phyloP scores from a whole-genome alignment of 345 rosid genomes.

The Gossypium anomalum region DNA sequence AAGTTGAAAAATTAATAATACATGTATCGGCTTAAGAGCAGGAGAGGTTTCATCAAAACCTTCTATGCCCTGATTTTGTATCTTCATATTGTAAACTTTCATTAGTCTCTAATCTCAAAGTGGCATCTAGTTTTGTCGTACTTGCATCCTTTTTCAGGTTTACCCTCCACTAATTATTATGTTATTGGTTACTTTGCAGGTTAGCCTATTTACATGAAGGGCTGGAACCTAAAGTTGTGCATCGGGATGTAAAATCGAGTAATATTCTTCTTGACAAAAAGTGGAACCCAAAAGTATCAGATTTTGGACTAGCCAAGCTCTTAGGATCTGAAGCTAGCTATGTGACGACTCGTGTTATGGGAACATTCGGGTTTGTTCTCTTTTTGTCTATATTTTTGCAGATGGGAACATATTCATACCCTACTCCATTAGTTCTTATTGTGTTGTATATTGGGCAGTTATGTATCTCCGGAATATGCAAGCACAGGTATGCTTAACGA shows the following conservation, averaged over 20 bases:
- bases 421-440: neutral
- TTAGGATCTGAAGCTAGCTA: conserved; percentile 82
- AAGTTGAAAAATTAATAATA: too few relatives aligned
- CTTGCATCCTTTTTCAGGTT: too few relatives aligned
- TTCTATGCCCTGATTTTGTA: too few relatives aligned
- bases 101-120: too few relatives aligned
- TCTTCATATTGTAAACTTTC: too few relatives aligned
- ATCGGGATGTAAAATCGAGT: conserved; percentile 90
- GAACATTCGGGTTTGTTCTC: conserved; percentile 75
- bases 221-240: conserved; percentile 92
- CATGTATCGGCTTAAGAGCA: too few relatives aligned
- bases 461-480: conserved; percentile 95
- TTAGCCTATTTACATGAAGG: conserved; percentile 91
- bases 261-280: conserved; percentile 75
- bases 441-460: conserved; percentile 30
- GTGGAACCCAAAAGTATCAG: conserved; percentile 86
- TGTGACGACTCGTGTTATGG: conserved; percentile 97
- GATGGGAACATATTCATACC: neutral
- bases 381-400: neutral
- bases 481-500: conserved; percentile 95
- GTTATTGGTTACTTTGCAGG: conserved; percentile 34
- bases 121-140: too few relatives aligned
- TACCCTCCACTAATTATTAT: neutral
- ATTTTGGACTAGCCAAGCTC: conserved; percentile 88
- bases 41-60: too few relatives aligned